Evolutionary conservation across 73 alveolate species (phyloP).

Genomic region (Paramecium octaurelia): DNA sequence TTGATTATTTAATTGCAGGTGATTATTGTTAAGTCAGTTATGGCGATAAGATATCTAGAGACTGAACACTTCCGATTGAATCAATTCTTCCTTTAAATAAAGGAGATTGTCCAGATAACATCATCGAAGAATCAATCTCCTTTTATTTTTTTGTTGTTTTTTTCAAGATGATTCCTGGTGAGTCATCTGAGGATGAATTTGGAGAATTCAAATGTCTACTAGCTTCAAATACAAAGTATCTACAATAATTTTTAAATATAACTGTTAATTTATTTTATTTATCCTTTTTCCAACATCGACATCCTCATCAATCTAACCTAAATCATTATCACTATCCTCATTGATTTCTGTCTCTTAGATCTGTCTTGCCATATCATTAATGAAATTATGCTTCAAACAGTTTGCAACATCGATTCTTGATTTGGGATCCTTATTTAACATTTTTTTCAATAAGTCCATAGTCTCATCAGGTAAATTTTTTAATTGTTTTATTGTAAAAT

Average conservation of each 20-base stretch:
- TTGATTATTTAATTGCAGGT: background rate
- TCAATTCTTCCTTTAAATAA: background rate
- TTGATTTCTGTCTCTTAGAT: background rate
- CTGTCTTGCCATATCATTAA: background rate
- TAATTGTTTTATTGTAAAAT: background rate
- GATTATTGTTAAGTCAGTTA: background rate
- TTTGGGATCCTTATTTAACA: conserved; percentile 54
- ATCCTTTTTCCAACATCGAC: background rate
- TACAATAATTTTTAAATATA: background rate
- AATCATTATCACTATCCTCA: background rate
- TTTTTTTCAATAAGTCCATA: conserved; percentile 43
- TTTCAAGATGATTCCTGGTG: background rate
- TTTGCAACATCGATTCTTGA: background rate
- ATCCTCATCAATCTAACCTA: background rate
- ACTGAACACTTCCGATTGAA: background rate
- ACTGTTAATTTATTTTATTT: background rate
- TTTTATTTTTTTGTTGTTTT: background rate
- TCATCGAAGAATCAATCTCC: background rate
- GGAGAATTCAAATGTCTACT: background rate
- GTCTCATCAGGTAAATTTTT: background rate
- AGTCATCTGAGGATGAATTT: background rate
- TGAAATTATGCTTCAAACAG: conserved; percentile 39
- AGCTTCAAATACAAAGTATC: background rate
- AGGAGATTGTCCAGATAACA: background rate
- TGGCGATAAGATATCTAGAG: background rate